Percentiles rank a stretch among this genome's conserved stretches.
phyloP scores from a whole-genome alignment of 192 early-diverging fungal genomes.

The Coemansia sp. region DNA sequence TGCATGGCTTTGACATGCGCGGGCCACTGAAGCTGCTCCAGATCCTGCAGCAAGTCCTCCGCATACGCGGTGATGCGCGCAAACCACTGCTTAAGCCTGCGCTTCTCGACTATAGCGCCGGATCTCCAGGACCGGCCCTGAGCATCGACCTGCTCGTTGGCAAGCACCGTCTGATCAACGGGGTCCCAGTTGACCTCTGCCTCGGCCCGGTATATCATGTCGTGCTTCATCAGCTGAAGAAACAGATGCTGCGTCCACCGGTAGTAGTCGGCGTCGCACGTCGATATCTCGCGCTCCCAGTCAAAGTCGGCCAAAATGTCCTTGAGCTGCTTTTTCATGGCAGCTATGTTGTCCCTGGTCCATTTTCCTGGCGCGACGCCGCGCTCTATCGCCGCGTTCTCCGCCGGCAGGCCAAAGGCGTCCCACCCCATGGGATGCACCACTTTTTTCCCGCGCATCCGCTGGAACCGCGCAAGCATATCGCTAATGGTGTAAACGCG shows the following conservation, averaged over 20 bases:
- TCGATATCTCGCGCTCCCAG: slow-evolving; percentile 87
- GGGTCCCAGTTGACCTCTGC: slow-evolving; percentile 97
- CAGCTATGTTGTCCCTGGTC: slow-evolving; percentile 77
- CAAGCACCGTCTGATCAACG: slow-evolving; percentile 89
- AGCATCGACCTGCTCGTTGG: slow-evolving; percentile 92
- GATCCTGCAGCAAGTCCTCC: slow-evolving; percentile 74
- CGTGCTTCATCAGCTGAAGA: slow-evolving; percentile 68
- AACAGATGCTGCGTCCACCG: slow-evolving; percentile 94
- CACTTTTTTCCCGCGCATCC: slow-evolving; percentile 72
- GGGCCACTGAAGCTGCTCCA: slow-evolving; percentile 83
- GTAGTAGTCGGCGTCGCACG: slow-evolving; percentile 86
- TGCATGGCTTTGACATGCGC: slow-evolving; percentile 86
- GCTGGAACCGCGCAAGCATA: slow-evolving; percentile 71
- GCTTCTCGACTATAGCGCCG: slow-evolving; percentile 85
- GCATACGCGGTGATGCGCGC: slow-evolving; percentile 82
- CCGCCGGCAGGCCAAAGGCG: slow-evolving; percentile 95
- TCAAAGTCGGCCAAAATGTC: slow-evolving; percentile 80
- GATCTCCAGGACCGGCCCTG: slow-evolving; percentile 88
- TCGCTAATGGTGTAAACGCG: slow-evolving; percentile 96
- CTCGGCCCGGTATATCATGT: slow-evolving; percentile 84
- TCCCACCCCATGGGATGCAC: slow-evolving; percentile 97
- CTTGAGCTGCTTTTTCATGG: slow-evolving; percentile 80
- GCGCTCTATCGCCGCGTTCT: slow-evolving; percentile 91
- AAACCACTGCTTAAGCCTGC: slow-evolving; percentile 89
- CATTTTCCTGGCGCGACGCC: slow-evolving; percentile 73